Evolutionary conservation across 306 rosid genomes (phyloP).

Genomic region (Pyrus betulifolia): DNA sequence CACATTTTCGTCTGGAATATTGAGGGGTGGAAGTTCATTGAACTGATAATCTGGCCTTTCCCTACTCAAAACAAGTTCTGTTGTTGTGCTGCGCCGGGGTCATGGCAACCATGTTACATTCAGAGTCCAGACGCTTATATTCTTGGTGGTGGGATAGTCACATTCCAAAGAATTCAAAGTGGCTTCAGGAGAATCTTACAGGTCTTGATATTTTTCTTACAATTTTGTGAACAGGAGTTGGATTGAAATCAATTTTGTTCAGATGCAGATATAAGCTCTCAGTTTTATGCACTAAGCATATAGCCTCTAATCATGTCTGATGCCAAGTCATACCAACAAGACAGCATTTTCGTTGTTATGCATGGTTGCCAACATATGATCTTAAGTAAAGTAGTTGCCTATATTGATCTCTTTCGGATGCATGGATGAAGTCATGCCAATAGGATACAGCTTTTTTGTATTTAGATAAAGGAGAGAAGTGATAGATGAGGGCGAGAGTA

Average conservation of each 20-base stretch:
- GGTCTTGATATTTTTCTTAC: conserved; percentile 37
- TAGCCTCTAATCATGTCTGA: background rate
- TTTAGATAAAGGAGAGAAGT: background rate
- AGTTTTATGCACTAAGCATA: background rate
- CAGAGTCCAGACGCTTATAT: conserved; percentile 85
- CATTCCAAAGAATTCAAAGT: conserved; percentile 90
- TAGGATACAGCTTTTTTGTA: background rate
- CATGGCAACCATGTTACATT: conserved; percentile 72
- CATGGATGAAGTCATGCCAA: too few relatives aligned
- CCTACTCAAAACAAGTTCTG: conserved; percentile 51
- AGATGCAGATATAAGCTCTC: background rate
- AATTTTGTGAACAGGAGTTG: background rate
- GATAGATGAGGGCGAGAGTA: background rate
- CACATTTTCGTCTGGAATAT: conserved; percentile 16
- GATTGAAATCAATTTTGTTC: background rate
- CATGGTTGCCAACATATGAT: background rate
- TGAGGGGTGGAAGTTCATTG: conserved; percentile 14
- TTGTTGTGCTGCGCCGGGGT: conserved; percentile 55
- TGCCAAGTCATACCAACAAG: background rate
- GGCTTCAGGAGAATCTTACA: conserved; percentile 98
- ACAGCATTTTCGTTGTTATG: background rate
- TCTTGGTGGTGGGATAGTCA: conserved; percentile 99
- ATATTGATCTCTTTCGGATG: background rate
- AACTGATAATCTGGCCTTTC: conserved; percentile 47
- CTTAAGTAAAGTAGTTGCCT: background rate